Percentiles rank a stretch among this genome's conserved stretches.
Evolutionary conservation across 495 filamentous ascomycete genomes (phyloP).

Genomic region (Amorphotheca resinae): DNA sequence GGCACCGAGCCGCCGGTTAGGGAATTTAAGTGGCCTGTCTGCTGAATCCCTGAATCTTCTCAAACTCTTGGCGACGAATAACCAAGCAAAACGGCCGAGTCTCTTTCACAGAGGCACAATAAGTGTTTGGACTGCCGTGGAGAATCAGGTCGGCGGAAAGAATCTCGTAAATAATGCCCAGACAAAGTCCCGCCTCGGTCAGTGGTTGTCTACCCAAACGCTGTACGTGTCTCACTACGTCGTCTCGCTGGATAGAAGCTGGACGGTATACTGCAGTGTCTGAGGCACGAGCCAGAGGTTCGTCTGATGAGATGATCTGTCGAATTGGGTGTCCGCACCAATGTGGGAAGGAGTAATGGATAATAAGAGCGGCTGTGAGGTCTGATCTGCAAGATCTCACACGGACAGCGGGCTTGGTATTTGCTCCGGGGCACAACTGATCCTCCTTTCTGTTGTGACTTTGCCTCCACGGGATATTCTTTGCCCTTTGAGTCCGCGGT

Average conservation of each 20-base stretch:
- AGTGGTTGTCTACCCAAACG: neutral
- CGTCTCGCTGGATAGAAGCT: constrained; percentile 3
- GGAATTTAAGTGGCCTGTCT: constrained; percentile 10
- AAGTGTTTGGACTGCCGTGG: neutral
- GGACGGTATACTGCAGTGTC: constrained; percentile 16
- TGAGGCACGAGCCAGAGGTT: constrained; percentile 22
- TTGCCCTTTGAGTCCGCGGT: too few species aligned
- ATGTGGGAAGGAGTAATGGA: neutral
- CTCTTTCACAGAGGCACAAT: constrained; percentile 1
- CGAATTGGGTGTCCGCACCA: constrained; percentile 6
- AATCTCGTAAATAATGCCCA: neutral
- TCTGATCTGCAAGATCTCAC: neutral
- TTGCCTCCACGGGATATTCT: neutral
- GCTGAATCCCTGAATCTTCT: constrained; percentile 12
- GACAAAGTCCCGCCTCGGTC: neutral
- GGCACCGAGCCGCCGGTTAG: constrained; percentile 14
- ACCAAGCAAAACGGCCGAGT: constrained; percentile 5
- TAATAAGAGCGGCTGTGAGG: neutral
- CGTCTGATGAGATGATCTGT: constrained; percentile 19
- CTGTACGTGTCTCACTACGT: neutral
- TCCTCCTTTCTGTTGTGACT: neutral
- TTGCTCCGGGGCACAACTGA: neutral
- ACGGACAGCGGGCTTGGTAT: neutral
- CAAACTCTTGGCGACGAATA: constrained; percentile 3
- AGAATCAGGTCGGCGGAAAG: neutral